These are phyloP conservation scores for Clavariopsis aquatica DNA, from an alignment of 495 filamentous ascomycete species.

Conservation along the genomic window DNA sequence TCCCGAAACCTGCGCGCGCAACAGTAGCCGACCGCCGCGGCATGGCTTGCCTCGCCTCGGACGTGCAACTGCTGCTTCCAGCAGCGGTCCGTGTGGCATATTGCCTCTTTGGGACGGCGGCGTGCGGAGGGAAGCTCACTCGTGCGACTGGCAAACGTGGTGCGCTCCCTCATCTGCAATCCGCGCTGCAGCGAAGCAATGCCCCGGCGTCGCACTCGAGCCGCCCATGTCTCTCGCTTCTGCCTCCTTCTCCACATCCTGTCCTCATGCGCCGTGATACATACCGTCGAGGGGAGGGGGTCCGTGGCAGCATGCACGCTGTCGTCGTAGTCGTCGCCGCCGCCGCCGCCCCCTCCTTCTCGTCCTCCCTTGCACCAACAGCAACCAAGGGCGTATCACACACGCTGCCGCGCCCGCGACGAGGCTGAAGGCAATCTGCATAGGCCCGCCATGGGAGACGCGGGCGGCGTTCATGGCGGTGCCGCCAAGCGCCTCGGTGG, in stretches of 20 bases:
- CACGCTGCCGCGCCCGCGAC: not conserved
- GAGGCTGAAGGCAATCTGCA: not conserved
- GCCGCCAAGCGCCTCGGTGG: conserved; percentile 12
- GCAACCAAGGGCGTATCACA: not conserved
- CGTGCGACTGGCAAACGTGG: conserved; percentile 25
- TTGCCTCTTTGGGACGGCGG: conserved; percentile 9
- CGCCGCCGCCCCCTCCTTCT: no score
- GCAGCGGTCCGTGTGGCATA: conserved; percentile 7
- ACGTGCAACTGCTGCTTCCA: conserved; percentile 20
- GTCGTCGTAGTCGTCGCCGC: no score
- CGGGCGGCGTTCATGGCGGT: not conserved
- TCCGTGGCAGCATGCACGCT: not conserved
- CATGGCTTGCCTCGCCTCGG: not conserved
- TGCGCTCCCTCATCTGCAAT: conserved; percentile 9
- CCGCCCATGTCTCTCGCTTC: not conserved
- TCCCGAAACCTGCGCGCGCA: not conserved
- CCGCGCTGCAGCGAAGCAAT: not conserved
- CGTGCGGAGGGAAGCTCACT: not conserved
- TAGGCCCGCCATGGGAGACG: not conserved
- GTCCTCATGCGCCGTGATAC: not conserved
- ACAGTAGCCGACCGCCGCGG: not conserved
- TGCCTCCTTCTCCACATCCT: not conserved
- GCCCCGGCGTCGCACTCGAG: not conserved
- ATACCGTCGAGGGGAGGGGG: not conserved
- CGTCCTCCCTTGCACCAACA: not conserved